Evolutionary conservation across 2,329 filamentous ascomycete genomes (phyloP).

Genomic region (Aschersonia sp.): DNA sequence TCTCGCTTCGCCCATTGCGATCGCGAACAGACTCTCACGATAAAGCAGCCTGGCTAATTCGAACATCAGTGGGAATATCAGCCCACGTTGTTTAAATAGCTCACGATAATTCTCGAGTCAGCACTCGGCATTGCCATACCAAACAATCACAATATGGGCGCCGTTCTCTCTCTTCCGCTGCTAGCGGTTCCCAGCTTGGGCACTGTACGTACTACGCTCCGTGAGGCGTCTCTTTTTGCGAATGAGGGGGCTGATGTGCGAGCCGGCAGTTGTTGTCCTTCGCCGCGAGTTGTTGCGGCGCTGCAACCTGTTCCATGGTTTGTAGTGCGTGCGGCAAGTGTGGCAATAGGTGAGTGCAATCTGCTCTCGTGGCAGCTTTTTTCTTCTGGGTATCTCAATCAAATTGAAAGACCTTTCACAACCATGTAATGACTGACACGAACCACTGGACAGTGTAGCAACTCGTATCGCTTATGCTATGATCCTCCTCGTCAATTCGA

Average conservation of each 20-base stretch:
- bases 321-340: constrained; percentile 95
- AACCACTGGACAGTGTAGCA: constrained; percentile 50
- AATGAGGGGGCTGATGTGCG: background rate
- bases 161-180: constrained; percentile 76
- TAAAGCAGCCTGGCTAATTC: too few species aligned
- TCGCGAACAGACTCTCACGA: too few species aligned
- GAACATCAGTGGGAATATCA: too few species aligned
- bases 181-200: constrained; percentile 75
- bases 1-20: too few species aligned
- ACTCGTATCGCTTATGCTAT: constrained; percentile 94
- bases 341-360: constrained; percentile 60
- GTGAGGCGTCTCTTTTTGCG: background rate
- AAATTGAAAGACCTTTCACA: background rate
- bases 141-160: constrained; percentile 52
- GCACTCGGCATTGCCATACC: background rate
- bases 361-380: too few species aligned
- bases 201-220: constrained; percentile 48
- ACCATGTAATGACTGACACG: background rate
- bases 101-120: background rate
- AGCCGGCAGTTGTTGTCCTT: constrained; percentile 54
- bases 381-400: too few species aligned
- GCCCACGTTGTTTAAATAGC: background rate
- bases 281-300: constrained; percentile 84
- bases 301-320: constrained; percentile 88
- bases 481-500: constrained; percentile 90